Evolutionary conservation across 2,329 filamentous ascomycete species (phyloP).

Genomic region (Ophiostoma perfectum): DNA sequence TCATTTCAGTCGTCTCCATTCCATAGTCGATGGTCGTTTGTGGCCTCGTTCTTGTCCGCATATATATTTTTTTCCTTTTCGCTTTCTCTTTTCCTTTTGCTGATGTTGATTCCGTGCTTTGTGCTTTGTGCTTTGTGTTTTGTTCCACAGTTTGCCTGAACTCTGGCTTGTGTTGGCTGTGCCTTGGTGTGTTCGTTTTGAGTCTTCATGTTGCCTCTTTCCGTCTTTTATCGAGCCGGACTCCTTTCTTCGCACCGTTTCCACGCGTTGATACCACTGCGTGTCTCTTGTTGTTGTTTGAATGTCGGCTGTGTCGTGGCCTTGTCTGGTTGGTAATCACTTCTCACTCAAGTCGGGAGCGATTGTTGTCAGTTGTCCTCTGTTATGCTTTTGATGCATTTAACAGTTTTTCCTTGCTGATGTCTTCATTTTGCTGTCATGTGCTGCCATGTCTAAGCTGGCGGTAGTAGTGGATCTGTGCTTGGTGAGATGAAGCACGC

Average conservation of each 20-base stretch:
- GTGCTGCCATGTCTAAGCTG: too few relatives aligned
- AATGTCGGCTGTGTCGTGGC: background rate
- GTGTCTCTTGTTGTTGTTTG: background rate
- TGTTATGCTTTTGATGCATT: too few relatives aligned
- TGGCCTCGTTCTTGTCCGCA: background rate
- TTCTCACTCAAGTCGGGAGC: background rate
- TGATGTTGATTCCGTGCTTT: background rate
- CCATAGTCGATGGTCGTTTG: background rate
- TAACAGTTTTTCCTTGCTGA: too few relatives aligned
- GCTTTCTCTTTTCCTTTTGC: background rate
- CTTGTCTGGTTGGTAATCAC: background rate
- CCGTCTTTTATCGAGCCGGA: background rate
- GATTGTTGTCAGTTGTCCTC: too few relatives aligned
- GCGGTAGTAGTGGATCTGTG: too few relatives aligned
- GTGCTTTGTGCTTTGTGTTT: background rate
- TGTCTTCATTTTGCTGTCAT: too few relatives aligned
- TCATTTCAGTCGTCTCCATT: background rate
- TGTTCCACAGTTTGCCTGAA: background rate
- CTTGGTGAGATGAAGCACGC: background rate
- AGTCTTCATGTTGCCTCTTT: background rate
- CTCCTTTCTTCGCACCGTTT: background rate
- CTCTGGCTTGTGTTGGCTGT: background rate
- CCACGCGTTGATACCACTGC: background rate
- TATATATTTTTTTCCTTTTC: background rate
- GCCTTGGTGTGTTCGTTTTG: background rate